Evolutionary conservation across 345 rosid genomes (phyloP), one percentile per base, ranked within the genome.

Genomic region (Isatis tinctoria): DNA sequence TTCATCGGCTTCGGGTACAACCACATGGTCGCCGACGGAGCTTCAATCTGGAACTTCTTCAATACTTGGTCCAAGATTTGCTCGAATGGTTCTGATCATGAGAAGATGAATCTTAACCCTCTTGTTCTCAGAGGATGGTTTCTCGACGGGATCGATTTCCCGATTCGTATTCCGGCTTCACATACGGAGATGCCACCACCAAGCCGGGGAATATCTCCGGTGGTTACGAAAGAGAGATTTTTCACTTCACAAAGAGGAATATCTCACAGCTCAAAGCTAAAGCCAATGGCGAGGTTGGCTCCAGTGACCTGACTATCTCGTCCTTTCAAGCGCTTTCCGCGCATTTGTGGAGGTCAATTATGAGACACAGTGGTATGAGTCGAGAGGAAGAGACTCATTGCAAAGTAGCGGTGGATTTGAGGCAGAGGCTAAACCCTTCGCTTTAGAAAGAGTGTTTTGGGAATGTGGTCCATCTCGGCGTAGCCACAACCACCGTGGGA

Each of bases 61-160:
- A 73, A 75, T 4, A 54, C 82, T 8, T 83, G 87, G 85, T 79
- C 88, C 0, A 76, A 81, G 65, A 78, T 79, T 22, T 69, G 77
- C 17, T 74, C 48, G 3, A 2, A 59, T 76, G 16, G 4, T 37
- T 37, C 41, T 4, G 13, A 65, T 63, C 14, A 13, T n/a, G 5
- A 4, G 57, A 8, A 45, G n/a, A n/a, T n/a, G 62, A 8, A 69
- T 65, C 14, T 5, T 32, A n/a, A 30, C 9, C 65, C 65, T 32
- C 60, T 65, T 37, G 44, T 63, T 40, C 75, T 35, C 28, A 67
- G 33, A 32, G 51, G 74, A 14, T 72, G 78, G 79, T 72, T 80
- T 48, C 70, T 48, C 8, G 43, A 60, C 5, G 20, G 6, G 1
- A 37, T 60, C 0, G 26, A 49, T 14, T 61, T 4, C 28, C 78